A percentile compares a stretch with the other conserved stretches of the same genome.
These are phyloP conservation scores for Caryopteris hybrid DNA, from an alignment of 305 asterid species.

Conservation along the genomic window DNA sequence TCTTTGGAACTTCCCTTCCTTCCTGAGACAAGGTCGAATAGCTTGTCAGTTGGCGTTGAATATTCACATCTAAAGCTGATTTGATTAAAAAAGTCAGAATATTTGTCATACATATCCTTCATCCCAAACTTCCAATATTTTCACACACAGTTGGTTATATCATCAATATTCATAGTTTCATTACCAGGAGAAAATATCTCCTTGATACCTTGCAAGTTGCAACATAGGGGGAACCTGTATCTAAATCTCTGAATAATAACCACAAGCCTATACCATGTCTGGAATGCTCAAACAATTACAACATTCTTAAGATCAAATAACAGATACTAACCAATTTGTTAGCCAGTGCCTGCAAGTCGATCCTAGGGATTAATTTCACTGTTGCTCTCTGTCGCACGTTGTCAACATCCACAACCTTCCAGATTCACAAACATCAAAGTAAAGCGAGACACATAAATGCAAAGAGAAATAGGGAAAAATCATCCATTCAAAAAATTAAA, in stretches of 20 bases:
- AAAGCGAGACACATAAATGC: conserved; percentile 6
- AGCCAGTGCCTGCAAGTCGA: conserved; percentile 84
- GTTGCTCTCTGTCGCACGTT: conserved; percentile 82
- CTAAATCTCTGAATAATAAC: not conserved
- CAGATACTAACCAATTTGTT: conserved; percentile 59
- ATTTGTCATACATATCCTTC: not conserved
- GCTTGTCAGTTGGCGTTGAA: not conserved
- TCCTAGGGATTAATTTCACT: conserved; percentile 80
- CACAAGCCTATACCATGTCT: not conserved
- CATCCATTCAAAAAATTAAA: not conserved
- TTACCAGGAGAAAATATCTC: not conserved
- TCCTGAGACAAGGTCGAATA: conserved; percentile 47
- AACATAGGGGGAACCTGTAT: not conserved
- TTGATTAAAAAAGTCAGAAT: not conserved
- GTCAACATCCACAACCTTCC: conserved; percentile 89
- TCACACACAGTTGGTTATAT: not conserved
- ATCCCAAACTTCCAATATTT: not conserved
- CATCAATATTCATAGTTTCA: not conserved
- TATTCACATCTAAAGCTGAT: not conserved
- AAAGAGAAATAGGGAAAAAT: not conserved
- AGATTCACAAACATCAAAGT: conserved; percentile 10
- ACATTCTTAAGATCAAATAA: not conserved
- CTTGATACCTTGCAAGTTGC: not conserved
- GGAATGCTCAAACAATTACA: not conserved
- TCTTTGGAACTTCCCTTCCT: conserved; percentile 86